These are phyloP conservation scores for Angomonas ambiguus DNA, from an alignment of 208 protist species.

Conservation along the genomic window DNA sequence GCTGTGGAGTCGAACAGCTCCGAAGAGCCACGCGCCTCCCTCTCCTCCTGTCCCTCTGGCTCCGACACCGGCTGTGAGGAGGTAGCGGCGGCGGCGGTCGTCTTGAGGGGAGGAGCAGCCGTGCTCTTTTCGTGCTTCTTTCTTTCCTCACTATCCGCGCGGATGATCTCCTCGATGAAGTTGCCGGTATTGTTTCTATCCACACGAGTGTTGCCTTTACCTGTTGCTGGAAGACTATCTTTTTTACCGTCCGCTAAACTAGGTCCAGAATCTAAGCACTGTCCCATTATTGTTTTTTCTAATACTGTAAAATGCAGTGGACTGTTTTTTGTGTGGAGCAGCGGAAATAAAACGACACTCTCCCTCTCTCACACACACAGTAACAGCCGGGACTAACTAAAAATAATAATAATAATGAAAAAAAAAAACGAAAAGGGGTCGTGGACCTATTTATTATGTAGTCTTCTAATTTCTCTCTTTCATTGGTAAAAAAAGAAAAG, in stretches of 20 bases:
- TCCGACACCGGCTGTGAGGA: too few relatives aligned
- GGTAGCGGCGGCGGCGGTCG: too few relatives aligned
- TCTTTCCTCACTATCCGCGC: neutral
- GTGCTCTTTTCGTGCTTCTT: neutral
- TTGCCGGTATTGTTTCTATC: neutral
- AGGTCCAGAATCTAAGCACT: slow-evolving; percentile 6
- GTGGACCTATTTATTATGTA: neutral
- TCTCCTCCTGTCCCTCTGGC: neutral
- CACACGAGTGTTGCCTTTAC: too few relatives aligned
- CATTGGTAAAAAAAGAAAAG: neutral
- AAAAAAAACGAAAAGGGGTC: neutral
- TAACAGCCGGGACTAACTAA: neutral
- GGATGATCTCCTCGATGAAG: neutral
- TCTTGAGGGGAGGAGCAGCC: too few relatives aligned
- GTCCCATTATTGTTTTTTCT: slow-evolving; percentile 6
- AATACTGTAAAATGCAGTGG: neutral
- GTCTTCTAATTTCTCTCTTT: too few relatives aligned
- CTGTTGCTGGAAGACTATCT: too few relatives aligned
- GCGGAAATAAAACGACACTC: too few relatives aligned
- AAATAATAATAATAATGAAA: slow-evolving; percentile 8
- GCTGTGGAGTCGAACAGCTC: neutral
- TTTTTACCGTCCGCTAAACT: too few relatives aligned
- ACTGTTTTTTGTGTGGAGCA: too few relatives aligned
- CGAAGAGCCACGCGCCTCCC: neutral
- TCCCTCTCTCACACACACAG: neutral